Percentiles rank a stretch among this genome's conserved stretches.
These are phyloP conservation scores for Articulospora tetracladia DNA, from an alignment of 495 filamentous ascomycete genomes.

Conservation along the genomic window DNA sequence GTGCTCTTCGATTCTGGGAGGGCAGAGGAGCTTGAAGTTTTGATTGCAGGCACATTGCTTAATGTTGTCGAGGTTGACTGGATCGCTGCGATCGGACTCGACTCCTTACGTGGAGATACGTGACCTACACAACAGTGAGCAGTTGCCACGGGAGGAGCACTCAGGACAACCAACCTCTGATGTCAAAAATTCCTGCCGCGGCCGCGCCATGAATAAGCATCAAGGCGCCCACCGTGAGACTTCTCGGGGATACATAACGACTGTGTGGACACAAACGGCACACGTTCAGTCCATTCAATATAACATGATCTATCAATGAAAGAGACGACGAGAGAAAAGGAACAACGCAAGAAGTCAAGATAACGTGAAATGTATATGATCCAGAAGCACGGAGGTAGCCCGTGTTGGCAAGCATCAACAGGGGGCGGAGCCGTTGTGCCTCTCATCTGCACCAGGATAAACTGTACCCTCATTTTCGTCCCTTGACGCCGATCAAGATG, in stretches of 20 bases:
- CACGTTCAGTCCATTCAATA: constrained; percentile 7
- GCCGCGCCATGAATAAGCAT: constrained; percentile 5
- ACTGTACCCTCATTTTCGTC: background rate
- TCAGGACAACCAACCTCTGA: constrained; percentile 7
- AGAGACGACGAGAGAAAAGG: background rate
- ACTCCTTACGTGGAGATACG: background rate
- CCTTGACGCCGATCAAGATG: background rate
- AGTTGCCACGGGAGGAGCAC: background rate
- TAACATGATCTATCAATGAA: background rate
- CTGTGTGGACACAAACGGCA: background rate
- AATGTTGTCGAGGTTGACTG: background rate
- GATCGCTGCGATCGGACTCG: background rate
- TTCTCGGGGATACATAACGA: constrained; percentile 11
- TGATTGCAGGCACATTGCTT: background rate
- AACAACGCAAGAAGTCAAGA: constrained; percentile 1
- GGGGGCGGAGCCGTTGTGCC: background rate
- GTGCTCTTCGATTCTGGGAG: no score
- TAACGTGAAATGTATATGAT: background rate
- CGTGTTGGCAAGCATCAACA: background rate
- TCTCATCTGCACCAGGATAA: background rate
- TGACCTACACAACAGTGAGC: background rate
- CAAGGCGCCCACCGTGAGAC: constrained; percentile 9
- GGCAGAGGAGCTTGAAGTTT: background rate
- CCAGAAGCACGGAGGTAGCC: background rate
- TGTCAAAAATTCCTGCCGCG: background rate